Conservation (phyloP, 2,329 filamentous ascomycete genomes). For the Botryotinia calthae region DNA sequence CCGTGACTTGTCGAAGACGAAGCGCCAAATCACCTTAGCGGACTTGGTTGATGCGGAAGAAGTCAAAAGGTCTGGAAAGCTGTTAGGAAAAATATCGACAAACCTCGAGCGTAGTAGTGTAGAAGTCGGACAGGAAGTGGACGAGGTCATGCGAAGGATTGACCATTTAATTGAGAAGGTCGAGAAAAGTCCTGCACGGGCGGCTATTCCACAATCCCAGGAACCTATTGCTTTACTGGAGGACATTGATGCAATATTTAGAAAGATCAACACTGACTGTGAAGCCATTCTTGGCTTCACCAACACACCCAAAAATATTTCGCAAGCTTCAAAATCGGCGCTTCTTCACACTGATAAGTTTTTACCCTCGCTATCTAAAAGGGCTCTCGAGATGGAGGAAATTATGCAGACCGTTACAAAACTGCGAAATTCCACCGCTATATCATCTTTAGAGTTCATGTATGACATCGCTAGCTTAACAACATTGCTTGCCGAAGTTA, state of each 20-base stretch:
- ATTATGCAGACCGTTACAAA: conserved; percentile 59
- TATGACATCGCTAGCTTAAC: conserved; percentile 79
- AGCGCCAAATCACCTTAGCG: conserved; percentile 58
- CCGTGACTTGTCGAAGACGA: conserved; percentile 44
- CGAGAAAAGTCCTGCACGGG: conserved; percentile 55
- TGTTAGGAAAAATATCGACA: conserved; percentile 56
- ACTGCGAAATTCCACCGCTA: conserved; percentile 65
- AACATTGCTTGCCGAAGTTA: conserved; percentile 68
- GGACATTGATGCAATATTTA: conserved; percentile 82
- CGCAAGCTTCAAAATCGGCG: conserved; percentile 62
- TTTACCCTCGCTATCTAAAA: conserved; percentile 56
- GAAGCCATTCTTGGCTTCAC: conserved; percentile 70
- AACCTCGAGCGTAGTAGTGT: conserved; percentile 59
- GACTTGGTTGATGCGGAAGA: conserved; percentile 75
- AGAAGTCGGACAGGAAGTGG: conserved; percentile 59
- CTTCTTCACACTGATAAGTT: conserved; percentile 61
- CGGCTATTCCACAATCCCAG: conserved; percentile 54
- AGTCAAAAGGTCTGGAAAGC: conserved; percentile 67
- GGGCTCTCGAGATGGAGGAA: conserved; percentile 59
- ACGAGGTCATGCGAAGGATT: conserved; percentile 59
- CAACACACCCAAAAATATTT: conserved; percentile 62
- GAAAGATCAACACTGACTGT: conserved; percentile 84
- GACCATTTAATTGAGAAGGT: conserved; percentile 62
- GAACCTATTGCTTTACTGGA: conserved; percentile 70
- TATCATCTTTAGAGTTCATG: conserved; percentile 71